phyloP scores from a whole-genome alignment of 768 basidiomycete species.

The Leucosporidium creatinivorum region DNA sequence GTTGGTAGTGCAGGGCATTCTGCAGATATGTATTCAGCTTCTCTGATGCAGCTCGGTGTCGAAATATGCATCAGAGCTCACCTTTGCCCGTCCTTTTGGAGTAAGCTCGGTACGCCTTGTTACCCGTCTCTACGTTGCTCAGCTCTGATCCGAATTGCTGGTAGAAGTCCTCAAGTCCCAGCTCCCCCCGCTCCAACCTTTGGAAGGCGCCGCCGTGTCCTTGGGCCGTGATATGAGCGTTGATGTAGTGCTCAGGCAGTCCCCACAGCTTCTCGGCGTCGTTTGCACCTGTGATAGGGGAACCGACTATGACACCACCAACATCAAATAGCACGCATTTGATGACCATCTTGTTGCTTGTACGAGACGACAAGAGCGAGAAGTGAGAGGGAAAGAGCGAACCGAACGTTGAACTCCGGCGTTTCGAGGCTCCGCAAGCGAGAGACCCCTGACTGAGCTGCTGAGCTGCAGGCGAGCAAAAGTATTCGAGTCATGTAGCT shows the following conservation, averaged over 20 bases:
- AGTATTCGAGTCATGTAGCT: no score
- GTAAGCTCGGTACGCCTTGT: not conserved
- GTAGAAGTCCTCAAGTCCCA: not conserved
- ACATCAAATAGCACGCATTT: not conserved
- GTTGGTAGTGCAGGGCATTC: not conserved
- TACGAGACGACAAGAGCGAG: not conserved
- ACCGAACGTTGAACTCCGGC: not conserved
- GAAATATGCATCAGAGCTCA: not conserved
- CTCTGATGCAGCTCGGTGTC: not conserved
- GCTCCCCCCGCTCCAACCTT: not conserved
- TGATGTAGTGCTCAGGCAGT: not conserved
- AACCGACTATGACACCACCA: not conserved
- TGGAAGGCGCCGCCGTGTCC: not conserved
- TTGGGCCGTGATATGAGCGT: not conserved
- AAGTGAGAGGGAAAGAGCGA: not conserved
- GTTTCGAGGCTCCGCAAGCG: not conserved
- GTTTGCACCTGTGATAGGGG: not conserved
- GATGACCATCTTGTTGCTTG: not conserved
- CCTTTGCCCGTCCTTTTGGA: not conserved
- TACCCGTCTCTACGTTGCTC: not conserved
- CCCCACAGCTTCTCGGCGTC: not conserved
- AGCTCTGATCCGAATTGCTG: not conserved
- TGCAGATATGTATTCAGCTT: not conserved
- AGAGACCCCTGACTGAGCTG: no score
- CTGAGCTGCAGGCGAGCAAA: no score